These are phyloP conservation scores for Astraeus odoratus DNA, from an alignment of 768 basidiomycete species.

Conservation along the genomic window DNA sequence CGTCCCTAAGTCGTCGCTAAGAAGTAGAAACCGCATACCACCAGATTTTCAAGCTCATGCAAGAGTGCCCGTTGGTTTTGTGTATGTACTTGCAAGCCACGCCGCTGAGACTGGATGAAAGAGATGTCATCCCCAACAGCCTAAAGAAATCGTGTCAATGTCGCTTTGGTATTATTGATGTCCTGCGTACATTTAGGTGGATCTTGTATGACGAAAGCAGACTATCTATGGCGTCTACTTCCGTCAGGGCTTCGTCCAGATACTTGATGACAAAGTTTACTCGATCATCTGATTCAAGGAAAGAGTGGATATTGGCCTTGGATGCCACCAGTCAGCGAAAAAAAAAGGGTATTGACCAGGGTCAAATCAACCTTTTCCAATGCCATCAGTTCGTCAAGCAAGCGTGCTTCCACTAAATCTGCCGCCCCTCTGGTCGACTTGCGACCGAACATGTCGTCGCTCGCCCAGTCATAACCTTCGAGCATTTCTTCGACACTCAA, in stretches of 20 bases:
- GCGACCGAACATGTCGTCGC: constrained; percentile 64
- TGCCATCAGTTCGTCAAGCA: constrained; percentile 86
- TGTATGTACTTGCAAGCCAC: constrained; percentile 94
- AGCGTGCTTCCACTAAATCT: constrained; percentile 85
- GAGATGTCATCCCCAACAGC: constrained; percentile 92
- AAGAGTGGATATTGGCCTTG: constrained; percentile 95
- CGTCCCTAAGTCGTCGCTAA: not conserved
- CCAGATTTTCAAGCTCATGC: constrained; percentile 77
- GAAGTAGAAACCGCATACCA: constrained; percentile 41
- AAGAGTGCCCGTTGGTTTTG: constrained; percentile 89
- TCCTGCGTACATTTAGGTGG: constrained; percentile 74
- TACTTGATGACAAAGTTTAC: constrained; percentile 78
- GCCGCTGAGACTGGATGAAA: constrained; percentile 93
- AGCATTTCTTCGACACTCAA: constrained; percentile 97
- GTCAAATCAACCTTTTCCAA: constrained; percentile 70
- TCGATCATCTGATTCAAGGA: constrained; percentile 92
- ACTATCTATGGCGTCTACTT: constrained; percentile 86
- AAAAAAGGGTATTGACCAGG: not conserved
- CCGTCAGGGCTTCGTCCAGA: constrained; percentile 82
- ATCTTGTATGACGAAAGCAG: constrained; percentile 92
- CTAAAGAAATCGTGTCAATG: constrained; percentile 35
- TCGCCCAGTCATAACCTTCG: constrained; percentile 97
- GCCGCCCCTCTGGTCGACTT: constrained; percentile 66
- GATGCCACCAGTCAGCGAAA: constrained; percentile 3
- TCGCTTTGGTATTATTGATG: not conserved